Percentiles rank a stretch among this genome's conserved stretches.
Evolutionary conservation across 2,329 filamentous ascomycete genomes (phyloP).

Genomic region (Sarocladiaceae sp.): DNA sequence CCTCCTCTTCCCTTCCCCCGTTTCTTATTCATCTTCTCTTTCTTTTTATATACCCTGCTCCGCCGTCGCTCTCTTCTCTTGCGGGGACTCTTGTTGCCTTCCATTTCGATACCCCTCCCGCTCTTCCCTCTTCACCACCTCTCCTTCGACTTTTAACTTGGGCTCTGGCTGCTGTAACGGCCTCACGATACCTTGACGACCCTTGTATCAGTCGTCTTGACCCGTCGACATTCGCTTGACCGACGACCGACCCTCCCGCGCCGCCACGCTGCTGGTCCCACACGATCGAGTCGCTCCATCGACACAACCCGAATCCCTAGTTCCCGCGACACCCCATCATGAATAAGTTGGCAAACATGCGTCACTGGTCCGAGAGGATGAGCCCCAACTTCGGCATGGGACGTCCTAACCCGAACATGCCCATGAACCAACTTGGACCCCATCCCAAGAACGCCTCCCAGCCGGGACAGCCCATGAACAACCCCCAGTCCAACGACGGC

Average conservation of each 20-base stretch:
- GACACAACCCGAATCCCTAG: constrained; percentile 4
- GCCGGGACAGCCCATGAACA: constrained; percentile 51
- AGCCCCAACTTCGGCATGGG: constrained; percentile 62
- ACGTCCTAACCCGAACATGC: constrained; percentile 49
- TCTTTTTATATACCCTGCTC: constrained; percentile 13
- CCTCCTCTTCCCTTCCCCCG: constrained; percentile 22
- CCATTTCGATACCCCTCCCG: constrained; percentile 9
- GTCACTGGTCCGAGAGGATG: constrained; percentile 66
- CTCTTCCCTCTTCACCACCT: constrained; percentile 1
- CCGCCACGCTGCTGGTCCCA: constrained; percentile 3
- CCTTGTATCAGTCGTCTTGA: not conserved
- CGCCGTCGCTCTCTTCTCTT: constrained; percentile 21
- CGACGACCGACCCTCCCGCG: not conserved
- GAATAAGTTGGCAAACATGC: constrained; percentile 68
- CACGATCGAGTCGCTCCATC: not conserved
- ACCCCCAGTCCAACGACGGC: constrained; percentile 65
- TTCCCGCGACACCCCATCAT: constrained; percentile 41
- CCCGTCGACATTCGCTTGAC: not conserved
- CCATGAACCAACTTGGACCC: constrained; percentile 48
- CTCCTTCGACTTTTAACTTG: constrained; percentile 2
- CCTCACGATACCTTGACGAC: not conserved
- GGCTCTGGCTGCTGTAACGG: not conserved
- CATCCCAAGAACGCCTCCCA: constrained; percentile 51
- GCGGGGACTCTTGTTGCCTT: constrained; percentile 8
- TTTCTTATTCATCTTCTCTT: constrained; percentile 30